A percentile compares a stretch with the other conserved stretches of the same genome.
These are phyloP conservation scores for Westerdykella ornata DNA, from an alignment of 2,329 filamentous ascomycete genomes.

Conservation along the genomic window DNA sequence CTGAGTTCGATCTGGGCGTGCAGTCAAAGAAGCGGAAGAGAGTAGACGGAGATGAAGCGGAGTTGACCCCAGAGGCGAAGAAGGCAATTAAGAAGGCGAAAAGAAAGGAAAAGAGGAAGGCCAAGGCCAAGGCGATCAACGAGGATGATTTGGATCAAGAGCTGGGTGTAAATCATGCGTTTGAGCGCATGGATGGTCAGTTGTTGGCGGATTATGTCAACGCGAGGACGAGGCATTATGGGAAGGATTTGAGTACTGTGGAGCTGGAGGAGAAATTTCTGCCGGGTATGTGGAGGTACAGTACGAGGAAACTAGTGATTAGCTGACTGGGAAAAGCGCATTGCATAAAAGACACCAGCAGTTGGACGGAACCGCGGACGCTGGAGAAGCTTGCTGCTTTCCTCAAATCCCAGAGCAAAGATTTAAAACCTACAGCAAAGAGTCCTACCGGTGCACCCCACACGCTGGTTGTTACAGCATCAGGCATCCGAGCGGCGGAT, in stretches of 20 bases:
- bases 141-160: constrained; percentile 48
- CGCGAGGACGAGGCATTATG: constrained; percentile 69
- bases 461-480: constrained; percentile 79
- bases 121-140: constrained; percentile 56
- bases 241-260: constrained; percentile 70
- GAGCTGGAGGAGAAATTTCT: constrained; percentile 80
- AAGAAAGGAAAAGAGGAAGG: constrained; percentile 52
- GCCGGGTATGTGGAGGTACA: constrained; percentile 51
- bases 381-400: constrained; percentile 72
- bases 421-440: constrained; percentile 56
- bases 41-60: constrained; percentile 18
- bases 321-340: constrained; percentile 50
- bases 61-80: constrained; percentile 29
- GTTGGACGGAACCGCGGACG: constrained; percentile 60
- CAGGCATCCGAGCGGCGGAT: constrained; percentile 80
- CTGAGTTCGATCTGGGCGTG: constrained; percentile 30
- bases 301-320: neutral
- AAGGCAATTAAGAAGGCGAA: constrained; percentile 33
- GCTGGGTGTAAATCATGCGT: constrained; percentile 64
- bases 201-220: constrained; percentile 81
- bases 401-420: constrained; percentile 59
- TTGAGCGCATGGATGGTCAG: constrained; percentile 74
- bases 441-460: constrained; percentile 59
- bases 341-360: constrained; percentile 72
- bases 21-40: constrained; percentile 41